Conservation (phyloP, 495 filamentous ascomycete species). For the Hypoxylon cercidicola region DNA sequence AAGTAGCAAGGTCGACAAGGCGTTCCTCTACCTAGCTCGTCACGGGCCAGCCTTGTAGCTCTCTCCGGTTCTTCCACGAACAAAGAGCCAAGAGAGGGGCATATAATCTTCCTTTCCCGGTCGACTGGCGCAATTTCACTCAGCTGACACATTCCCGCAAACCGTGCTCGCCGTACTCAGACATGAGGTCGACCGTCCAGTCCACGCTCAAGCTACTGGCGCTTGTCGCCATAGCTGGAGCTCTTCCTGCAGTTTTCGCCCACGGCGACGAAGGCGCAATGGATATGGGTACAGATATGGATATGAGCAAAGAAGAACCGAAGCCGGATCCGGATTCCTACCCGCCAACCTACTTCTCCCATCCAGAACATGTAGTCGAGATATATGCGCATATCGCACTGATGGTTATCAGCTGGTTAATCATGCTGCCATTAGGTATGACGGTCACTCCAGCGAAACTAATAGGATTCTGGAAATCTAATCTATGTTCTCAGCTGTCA, state of each 20-base stretch:
- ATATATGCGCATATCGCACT: slow-evolving; percentile 83
- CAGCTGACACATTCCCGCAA: slow-evolving; percentile 7
- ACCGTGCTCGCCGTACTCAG: slow-evolving; percentile 1
- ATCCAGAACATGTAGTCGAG: slow-evolving; percentile 69
- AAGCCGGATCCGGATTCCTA: slow-evolving; percentile 54
- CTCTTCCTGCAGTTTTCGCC: slow-evolving; percentile 52
- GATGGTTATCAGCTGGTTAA: slow-evolving; percentile 84
- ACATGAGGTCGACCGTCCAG: slow-evolving; percentile 39
- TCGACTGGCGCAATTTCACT: slow-evolving; percentile 12
- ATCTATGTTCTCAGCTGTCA: slow-evolving; percentile 68
- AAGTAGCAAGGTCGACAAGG: slow-evolving; percentile 11
- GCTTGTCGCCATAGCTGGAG: slow-evolving; percentile 39
- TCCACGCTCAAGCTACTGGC: slow-evolving; percentile 40
- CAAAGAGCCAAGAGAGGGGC: slow-evolving; percentile 10
- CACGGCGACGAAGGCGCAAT: slow-evolving; percentile 51
- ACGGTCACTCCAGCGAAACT: slow-evolving; percentile 6
- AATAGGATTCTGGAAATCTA: slow-evolving; percentile 25
- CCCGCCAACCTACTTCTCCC: slow-evolving; percentile 78
- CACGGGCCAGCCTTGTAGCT: background rate
- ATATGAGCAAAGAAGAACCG: slow-evolving; percentile 53
- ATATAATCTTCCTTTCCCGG: slow-evolving; percentile 16
- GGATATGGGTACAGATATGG: slow-evolving; percentile 60
- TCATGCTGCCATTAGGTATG: slow-evolving; percentile 84
- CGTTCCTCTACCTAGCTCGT: slow-evolving; percentile 14
- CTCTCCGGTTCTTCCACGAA: background rate